Evolutionary conservation across 169 alveolate genomes (phyloP), one percentile per base, ranked within the genome.

Genomic region (Eimeria maxima): DNA sequence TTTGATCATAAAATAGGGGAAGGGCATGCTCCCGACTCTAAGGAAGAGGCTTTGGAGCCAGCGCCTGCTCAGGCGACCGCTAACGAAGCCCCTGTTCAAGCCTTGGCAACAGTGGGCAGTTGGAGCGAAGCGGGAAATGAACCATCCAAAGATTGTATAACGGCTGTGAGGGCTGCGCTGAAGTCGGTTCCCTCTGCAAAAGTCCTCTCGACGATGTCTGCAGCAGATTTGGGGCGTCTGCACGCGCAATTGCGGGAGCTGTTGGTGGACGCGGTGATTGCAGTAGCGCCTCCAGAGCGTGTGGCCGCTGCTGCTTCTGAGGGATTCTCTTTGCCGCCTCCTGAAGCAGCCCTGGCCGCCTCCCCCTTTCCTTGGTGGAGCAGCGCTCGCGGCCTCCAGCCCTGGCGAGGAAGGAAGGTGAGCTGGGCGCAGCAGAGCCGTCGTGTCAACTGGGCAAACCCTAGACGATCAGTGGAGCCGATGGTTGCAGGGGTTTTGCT

Each of bases 351-450:
- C 7, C 87, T 60, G 14, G 96, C 96, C 2, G 91, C 93, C 33
- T 93, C 96, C 22, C 96, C 96, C 50, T 20, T 93, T 5, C 96
- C 96, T 47, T 93, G 96, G 96, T 93, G 96, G 96, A 29, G 73
- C 53, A 53, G 93, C 60, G 87, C 71, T 50, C 55, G 74, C 33
- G 96, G 96, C 60, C 93, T 44, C 69, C 96, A 93, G 74, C 89
- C 74, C 65, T 93, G 96, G 96, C 33, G 96, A 65, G 93, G 96
- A 45, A 38, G 55, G 11, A 93, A 93, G 87, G 65, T 38, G 18
- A 55, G 87, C n/a, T 18, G 71, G 73, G 78, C 71, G 55, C 86
- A 78, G 74, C 96, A 93, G 29, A 93, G 96, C 87, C 92, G 96
- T 16, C 73, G 93, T 38, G 93, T 93, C 10, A 93, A 93, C 86